Percentiles rank a stretch among this genome's conserved stretches.
Evolutionary conservation across 2,329 filamentous ascomycete species (phyloP).

Genomic region (Aphanoascus verrucosus): DNA sequence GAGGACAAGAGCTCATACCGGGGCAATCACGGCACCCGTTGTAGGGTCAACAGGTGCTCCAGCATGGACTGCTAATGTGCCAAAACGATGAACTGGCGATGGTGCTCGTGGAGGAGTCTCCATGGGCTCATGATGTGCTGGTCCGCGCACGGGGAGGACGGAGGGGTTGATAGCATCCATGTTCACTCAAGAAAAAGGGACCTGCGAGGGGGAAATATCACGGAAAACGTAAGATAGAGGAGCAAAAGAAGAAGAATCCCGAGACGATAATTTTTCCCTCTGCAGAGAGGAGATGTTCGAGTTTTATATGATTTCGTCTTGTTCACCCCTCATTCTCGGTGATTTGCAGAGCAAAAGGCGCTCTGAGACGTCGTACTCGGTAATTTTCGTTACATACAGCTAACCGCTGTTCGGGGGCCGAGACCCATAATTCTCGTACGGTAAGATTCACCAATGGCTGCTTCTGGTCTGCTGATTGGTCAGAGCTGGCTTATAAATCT

Average conservation of each 20-base stretch:
- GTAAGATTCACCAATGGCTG: not conserved
- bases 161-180: conserved; percentile 8
- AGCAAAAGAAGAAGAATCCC: not conserved
- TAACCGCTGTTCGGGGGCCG: not conserved
- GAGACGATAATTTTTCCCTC: not conserved
- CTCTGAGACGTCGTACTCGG: not conserved
- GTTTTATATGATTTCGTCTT: too few species aligned
- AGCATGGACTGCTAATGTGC: conserved; percentile 88
- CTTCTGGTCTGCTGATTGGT: not conserved
- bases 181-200: not conserved
- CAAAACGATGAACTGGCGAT: conserved; percentile 70
- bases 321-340: too few species aligned
- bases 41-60: conserved; percentile 80
- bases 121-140: conserved; percentile 42
- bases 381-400: not conserved
- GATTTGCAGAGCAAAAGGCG: too few species aligned
- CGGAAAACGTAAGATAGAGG: not conserved
- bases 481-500: not conserved
- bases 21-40: conserved; percentile 90
- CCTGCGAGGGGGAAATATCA: not conserved
- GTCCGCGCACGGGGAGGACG: conserved; percentile 11
- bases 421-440: not conserved
- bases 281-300: too few species aligned
- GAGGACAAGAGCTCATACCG: conserved; percentile 37
- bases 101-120: conserved; percentile 63